A percentile compares a stretch with the other conserved stretches of the same genome.
phyloP scores from a whole-genome alignment of 495 filamentous ascomycete species.

The Choiromyces venosus region DNA sequence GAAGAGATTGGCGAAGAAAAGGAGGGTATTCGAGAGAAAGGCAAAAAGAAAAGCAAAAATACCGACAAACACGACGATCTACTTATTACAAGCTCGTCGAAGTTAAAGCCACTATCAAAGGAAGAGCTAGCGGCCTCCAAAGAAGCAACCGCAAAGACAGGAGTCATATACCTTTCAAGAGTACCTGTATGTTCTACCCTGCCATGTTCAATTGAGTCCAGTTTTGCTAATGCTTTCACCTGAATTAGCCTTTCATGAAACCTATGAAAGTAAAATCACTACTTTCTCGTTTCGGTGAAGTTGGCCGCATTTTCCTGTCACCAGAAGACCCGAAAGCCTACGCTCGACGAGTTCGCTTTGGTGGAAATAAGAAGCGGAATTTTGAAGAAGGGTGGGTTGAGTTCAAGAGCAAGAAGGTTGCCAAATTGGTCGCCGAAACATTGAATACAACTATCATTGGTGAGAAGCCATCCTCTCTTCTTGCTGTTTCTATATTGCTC shows the following conservation, averaged over 20 bases:
- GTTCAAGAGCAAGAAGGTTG: conserved; percentile 68
- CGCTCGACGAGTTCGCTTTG: conserved; percentile 54
- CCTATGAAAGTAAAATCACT: conserved; percentile 72
- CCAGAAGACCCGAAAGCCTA: conserved; percentile 66
- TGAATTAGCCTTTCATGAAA: conserved; percentile 73
- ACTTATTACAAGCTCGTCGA: conserved; percentile 30
- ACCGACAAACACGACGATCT: conserved; percentile 42
- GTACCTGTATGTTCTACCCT: conserved; percentile 52
- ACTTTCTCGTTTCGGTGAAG: conserved; percentile 68
- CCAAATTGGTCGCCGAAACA: conserved; percentile 75
- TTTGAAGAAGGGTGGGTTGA: conserved; percentile 96
- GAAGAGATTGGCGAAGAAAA: conserved; percentile 18
- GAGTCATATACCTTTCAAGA: conserved; percentile 83
- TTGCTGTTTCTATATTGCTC: neutral
- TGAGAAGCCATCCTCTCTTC: neutral
- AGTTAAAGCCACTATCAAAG: conserved; percentile 50
- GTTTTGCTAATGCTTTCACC: neutral
- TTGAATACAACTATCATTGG: conserved; percentile 71
- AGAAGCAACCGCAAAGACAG: conserved; percentile 57
- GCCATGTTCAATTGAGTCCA: neutral
- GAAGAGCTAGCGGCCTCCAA: conserved; percentile 58
- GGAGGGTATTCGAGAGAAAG: conserved; percentile 3
- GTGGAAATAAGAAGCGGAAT: conserved; percentile 81
- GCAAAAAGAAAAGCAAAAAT: conserved; percentile 15
- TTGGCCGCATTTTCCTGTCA: conserved; percentile 80